Evolutionary conservation across 352 stramenopile genomes (phyloP), one percentile per base, ranked within the genome.

Genomic region (Phytophthora parvispora): DNA sequence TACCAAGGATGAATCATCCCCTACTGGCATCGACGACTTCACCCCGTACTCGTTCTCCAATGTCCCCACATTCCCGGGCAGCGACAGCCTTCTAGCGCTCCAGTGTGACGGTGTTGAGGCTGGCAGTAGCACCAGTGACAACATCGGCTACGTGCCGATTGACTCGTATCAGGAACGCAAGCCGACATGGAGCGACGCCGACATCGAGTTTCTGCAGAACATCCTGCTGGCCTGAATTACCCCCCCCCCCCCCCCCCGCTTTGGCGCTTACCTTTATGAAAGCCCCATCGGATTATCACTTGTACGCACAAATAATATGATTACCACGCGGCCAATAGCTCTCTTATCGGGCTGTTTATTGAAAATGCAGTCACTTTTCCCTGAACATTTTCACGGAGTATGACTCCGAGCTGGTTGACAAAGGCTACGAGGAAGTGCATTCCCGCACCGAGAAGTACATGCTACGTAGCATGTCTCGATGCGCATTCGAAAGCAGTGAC

Each of bases 191-290:
- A 92, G 74, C 47, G 86, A 93, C 58, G 86, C 90, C 42, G 87
- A 95, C 60, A 92, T 95, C 57, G 75, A 92, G 49, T 91, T 95
- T 57, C 69, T 95, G 54, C 85, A 93, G 70, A 87, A 66, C 29
- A 69, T 95, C 69, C 60, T 94, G 47, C 75, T 95, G 28, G 72
- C 80, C 8, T 92, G 84, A 69, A 59, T 7, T 27, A 20, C 15
- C n/a, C 2, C 32, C 13, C 42, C 29, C 31, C 50, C 24, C 49
- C 52, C 61, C 61, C 45, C 53, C 42, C 68, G 63, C 60, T 69
- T 34, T 67, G 58, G 72, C 57, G 69, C 69, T 72, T 67, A 53
- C 27, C 54, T 72, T 52, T 76, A 76, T 72, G 53, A 75, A 56
- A 67, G 67, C 63, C 61, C 60, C 53, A 66, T 53, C 43, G 60